These are phyloP conservation scores for Xylaria sp. DNA, from an alignment of 2,329 filamentous ascomycete species.

Conservation along the genomic window DNA sequence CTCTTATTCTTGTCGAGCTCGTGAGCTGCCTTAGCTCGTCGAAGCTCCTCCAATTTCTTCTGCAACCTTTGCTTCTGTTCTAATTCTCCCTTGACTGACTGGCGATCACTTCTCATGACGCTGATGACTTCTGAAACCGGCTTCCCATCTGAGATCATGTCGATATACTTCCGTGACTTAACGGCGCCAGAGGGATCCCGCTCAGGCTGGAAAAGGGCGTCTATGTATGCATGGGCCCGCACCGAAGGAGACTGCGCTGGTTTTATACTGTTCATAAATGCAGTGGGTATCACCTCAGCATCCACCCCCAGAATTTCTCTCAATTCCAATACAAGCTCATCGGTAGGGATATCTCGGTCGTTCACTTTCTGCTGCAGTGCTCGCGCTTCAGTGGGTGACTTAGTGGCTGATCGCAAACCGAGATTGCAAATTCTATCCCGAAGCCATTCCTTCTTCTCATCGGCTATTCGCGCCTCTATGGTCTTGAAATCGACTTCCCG, in stretches of 20 bases:
- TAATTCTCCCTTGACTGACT: conserved; percentile 44
- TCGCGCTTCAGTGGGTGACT: conserved; percentile 43
- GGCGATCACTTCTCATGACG: conserved; percentile 50
- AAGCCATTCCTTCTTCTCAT: conserved; percentile 66
- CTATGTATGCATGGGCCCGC: conserved; percentile 55
- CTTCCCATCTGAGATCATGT: conserved; percentile 50
- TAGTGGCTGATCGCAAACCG: conserved; percentile 44
- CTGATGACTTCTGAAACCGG: conserved; percentile 48
- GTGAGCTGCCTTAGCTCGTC: conserved; percentile 59
- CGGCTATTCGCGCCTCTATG: conserved; percentile 62
- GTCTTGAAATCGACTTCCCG: conserved; percentile 56
- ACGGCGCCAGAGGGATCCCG: conserved; percentile 48
- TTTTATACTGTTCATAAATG: conserved; percentile 49
- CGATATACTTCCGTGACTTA: conserved; percentile 54
- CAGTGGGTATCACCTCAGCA: conserved; percentile 47
- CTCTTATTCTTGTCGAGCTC: conserved; percentile 48
- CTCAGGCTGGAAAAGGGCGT: conserved; percentile 56
- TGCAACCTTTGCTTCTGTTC: conserved; percentile 53
- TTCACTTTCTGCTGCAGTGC: conserved; percentile 46
- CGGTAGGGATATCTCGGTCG: conserved; percentile 43
- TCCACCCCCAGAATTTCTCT: conserved; percentile 43
- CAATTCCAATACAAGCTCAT: conserved; percentile 46
- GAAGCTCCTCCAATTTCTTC: conserved; percentile 59
- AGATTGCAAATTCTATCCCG: conserved; percentile 51
- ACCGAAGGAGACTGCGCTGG: conserved; percentile 49